phyloP scores from a whole-genome alignment of 257 asterid genomes.

The Scutellaria galericulata region DNA sequence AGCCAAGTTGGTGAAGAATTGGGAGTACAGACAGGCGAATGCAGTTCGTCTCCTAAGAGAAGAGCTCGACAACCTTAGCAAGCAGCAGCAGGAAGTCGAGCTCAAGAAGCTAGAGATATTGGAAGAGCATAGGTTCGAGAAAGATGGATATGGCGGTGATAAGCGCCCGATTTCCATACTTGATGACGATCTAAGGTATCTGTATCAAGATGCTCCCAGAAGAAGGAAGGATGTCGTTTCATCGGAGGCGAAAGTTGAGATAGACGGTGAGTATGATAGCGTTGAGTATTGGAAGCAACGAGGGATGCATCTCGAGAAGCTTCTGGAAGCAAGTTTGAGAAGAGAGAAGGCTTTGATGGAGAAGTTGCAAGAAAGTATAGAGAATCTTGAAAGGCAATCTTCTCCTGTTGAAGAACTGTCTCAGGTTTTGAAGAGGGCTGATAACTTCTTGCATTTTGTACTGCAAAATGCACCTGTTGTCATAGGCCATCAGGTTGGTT shows the following conservation, averaged over 20 bases:
- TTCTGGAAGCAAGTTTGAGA: conserved; percentile 62
- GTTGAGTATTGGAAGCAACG: conserved; percentile 73
- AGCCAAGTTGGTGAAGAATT: conserved; percentile 75
- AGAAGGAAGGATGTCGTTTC: conserved; percentile 54
- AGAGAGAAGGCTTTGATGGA: conserved; percentile 64
- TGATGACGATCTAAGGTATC: conserved; percentile 66
- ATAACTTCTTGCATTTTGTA: conserved; percentile 84
- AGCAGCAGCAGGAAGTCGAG: conserved; percentile 83
- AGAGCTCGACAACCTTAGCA: conserved; percentile 81
- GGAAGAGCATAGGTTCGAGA: conserved; percentile 82
- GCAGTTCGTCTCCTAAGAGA: conserved; percentile 81
- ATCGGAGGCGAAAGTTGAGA: conserved; percentile 52
- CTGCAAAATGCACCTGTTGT: conserved; percentile 96
- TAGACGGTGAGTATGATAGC: conserved; percentile 75
- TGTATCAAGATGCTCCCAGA: conserved; percentile 58
- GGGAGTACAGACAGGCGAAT: conserved; percentile 83
- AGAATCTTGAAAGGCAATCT: conserved; percentile 74
- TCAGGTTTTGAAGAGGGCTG: conserved; percentile 78
- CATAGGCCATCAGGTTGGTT: conserved; percentile 81
- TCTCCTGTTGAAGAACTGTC: conserved; percentile 89
- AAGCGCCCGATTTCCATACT: conserved; percentile 82
- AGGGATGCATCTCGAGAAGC: conserved; percentile 66
- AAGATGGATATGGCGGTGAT: conserved; percentile 72
- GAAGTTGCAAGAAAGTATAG: conserved; percentile 84
- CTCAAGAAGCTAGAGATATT: conserved; percentile 87